Evolutionary conservation across 1,139 yeast genomes (phyloP), one percentile per base, ranked within the genome.

Genomic region (Scheffersomyces segobiensis): DNA sequence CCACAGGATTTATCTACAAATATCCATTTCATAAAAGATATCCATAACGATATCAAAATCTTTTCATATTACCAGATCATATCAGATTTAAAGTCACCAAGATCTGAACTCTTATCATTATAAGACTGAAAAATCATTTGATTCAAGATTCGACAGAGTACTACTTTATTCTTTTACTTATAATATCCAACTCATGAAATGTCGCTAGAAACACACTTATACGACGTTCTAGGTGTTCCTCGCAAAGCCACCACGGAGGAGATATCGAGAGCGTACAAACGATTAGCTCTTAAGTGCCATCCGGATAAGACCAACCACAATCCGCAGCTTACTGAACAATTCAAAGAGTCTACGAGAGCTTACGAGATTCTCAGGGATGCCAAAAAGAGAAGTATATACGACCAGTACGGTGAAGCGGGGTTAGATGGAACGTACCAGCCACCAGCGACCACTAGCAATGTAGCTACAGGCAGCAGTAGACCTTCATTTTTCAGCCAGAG

Each of bases 241-340:
- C 67, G 73, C 6, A 61, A 61, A 7, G 82, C 83, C 5, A 65
- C 80, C 3, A 55, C 65, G 7, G 84, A 79, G 53, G 83, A 79
- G 57, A 79, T 80, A 19, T 70, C 81, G 20, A 71, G 70, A 52
- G 71, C 82, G 4, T 80, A 79, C 62, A 76, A 77, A 60, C 73
- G 71, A 60, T 71, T 73, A 58, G 84, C 84, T 3, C 67, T 80
- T 42, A 77, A 68, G 58, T 80, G 78, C 60, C 84, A 80, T 61
- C 84, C 84, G 0, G 84, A 80, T 63, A 80, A 80, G 63, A 80
- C 82, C 18, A 80, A 79, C 62, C 83, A 77, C 60, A 74, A 80
- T 60, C 80, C 81, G 0, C 74, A 70, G 55, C 65, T 78, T 49
- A 80, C 84, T 0, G 84, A 80, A 63, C 72, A 70, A 63, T 80